A percentile compares a stretch with the other conserved stretches of the same genome.
phyloP scores from a whole-genome alignment of 331 rosid species.

The Rosa hybrid region DNA sequence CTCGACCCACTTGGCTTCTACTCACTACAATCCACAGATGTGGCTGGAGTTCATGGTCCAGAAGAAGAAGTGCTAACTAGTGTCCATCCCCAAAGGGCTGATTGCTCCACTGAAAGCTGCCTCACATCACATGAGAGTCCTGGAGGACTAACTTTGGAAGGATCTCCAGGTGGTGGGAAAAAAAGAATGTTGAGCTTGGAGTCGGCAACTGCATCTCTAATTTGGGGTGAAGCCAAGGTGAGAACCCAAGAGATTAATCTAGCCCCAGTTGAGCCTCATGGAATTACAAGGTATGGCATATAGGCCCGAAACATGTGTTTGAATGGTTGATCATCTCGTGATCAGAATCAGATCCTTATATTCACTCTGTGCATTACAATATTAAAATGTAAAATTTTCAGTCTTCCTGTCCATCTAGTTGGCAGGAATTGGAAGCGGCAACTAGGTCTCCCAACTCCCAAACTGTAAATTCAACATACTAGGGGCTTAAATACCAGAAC shows the following conservation, averaged over 20 bases:
- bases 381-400: slow-evolving; percentile 33
- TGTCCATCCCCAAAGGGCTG: slow-evolving; percentile 63
- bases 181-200: slow-evolving; percentile 60
- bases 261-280: slow-evolving; percentile 56
- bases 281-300: slow-evolving; percentile 66
- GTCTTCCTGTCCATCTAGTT: slow-evolving; percentile 32
- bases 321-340: slow-evolving; percentile 28
- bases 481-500: slow-evolving; percentile 29
- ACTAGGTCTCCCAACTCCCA: slow-evolving; percentile 32
- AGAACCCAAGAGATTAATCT: slow-evolving; percentile 69
- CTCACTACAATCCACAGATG: slow-evolving; percentile 53
- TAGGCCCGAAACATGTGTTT: slow-evolving; percentile 40
- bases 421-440: slow-evolving; percentile 44
- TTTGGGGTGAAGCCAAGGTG: slow-evolving; percentile 82
- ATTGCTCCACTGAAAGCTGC: slow-evolving; percentile 93
- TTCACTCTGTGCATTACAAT: slow-evolving; percentile 32
- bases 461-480: slow-evolving; percentile 55
- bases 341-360: slow-evolving; percentile 24
- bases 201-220: slow-evolving; percentile 56
- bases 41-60: slow-evolving; percentile 38
- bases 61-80: slow-evolving; percentile 56
- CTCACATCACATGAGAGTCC: slow-evolving; percentile 82
- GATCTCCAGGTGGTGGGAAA: slow-evolving; percentile 59
- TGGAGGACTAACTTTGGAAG: slow-evolving; percentile 66
- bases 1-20: slow-evolving; percentile 77